Percentiles rank a stretch among this genome's conserved stretches.
phyloP scores from a whole-genome alignment of 202 grass and related monocot species.

The Bolboschoenoplectus hybrid region DNA sequence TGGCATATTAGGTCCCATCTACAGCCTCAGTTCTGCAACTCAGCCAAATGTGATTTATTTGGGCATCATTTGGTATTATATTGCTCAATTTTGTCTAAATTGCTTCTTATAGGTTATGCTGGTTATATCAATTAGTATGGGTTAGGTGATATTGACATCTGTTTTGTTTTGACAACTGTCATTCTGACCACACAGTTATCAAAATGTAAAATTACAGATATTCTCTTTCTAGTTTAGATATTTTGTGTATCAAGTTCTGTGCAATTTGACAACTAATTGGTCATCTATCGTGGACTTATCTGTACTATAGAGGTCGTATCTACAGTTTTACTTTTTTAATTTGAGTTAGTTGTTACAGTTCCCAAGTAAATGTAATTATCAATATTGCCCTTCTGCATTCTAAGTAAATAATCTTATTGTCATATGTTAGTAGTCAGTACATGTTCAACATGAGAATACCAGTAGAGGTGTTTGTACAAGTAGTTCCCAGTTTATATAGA shows the following conservation, averaged over 20 bases:
- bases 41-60: background rate
- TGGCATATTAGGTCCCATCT: background rate
- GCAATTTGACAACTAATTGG: background rate
- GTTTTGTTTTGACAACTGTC: background rate
- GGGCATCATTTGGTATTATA: background rate
- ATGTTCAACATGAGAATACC: background rate
- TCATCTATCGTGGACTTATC: background rate
- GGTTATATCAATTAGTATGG: background rate
- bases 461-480: background rate
- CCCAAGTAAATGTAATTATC: background rate
- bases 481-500: background rate
- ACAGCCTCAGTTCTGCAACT: background rate
- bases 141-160: background rate
- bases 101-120: background rate
- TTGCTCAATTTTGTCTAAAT: background rate
- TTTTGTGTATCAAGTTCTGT: background rate
- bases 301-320: background rate
- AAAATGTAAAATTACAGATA: background rate
- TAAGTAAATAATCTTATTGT: background rate
- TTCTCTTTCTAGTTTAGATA: background rate
- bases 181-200: background rate
- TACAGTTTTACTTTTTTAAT: background rate
- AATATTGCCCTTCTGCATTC: background rate
- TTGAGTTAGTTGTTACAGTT: background rate
- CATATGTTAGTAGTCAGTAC: background rate